Conservation (phyloP, 768 basidiomycete genomes). For the Phylloporus scabripes region DNA sequence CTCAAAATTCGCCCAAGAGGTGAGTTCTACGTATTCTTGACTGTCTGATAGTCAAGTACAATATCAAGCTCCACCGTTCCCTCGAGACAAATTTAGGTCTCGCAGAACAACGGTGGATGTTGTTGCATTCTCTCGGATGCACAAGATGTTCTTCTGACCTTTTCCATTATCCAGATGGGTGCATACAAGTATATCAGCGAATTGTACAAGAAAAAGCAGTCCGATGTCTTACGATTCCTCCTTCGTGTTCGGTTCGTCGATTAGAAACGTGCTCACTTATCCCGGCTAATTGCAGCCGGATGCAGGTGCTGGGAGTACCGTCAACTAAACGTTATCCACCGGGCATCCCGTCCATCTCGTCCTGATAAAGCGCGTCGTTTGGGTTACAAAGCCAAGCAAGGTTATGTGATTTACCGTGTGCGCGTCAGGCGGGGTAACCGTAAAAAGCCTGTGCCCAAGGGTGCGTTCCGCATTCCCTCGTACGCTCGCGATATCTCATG, state of each 20-base stretch:
- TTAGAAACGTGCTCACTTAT: neutral
- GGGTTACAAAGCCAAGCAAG: constrained; percentile 99
- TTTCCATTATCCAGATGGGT: constrained; percentile 58
- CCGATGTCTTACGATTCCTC: constrained; percentile 95
- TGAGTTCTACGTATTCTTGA: constrained; percentile 15
- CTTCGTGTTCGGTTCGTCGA: constrained; percentile 82
- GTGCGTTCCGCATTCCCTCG: constrained; percentile 37
- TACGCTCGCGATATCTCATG: neutral
- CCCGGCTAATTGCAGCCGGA: constrained; percentile 4
- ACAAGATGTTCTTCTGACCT: constrained; percentile 8
- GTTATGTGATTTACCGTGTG: constrained; percentile 95
- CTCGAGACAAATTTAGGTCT: constrained; percentile 4
- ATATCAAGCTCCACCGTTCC: constrained; percentile 1
- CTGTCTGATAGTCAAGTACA: constrained; percentile 1
- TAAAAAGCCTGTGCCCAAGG: constrained; percentile 98
- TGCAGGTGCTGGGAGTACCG: constrained; percentile 96
- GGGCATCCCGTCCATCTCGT: constrained; percentile 95
- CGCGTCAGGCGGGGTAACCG: constrained; percentile 97
- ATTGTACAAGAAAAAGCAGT: constrained; percentile 98
- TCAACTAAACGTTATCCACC: constrained; percentile 96
- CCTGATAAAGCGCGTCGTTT: constrained; percentile 98
- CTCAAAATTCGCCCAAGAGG: constrained; percentile 26
- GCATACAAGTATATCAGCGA: constrained; percentile 97
- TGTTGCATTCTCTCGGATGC: constrained; percentile 13
- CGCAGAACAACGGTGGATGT: constrained; percentile 22